Evolutionary conservation across 148 eudicot species (phyloP).

Genomic region (Amaranthus cruentus): DNA sequence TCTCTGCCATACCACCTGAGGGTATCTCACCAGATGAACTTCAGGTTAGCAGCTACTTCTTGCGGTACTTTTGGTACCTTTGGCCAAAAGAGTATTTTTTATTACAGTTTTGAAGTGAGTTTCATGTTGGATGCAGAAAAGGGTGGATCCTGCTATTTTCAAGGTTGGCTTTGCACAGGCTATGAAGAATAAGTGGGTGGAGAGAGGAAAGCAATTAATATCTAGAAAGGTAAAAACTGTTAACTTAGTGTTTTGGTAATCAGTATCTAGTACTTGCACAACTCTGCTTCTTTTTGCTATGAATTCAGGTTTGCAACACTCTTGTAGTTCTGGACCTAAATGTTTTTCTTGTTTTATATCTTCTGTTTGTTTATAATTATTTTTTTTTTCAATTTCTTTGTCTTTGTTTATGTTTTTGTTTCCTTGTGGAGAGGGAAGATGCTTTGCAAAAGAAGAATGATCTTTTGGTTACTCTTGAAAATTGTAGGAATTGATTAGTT

Average conservation of each 20-base stretch:
- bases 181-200: constrained; percentile 79
- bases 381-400: not conserved
- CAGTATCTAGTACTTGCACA: not conserved
- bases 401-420: not conserved
- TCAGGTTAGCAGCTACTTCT: constrained; percentile 42
- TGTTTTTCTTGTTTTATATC: not conserved
- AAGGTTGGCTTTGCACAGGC: constrained; percentile 66
- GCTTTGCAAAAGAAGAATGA: not conserved
- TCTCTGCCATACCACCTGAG: constrained; percentile 66
- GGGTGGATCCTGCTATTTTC: constrained; percentile 49
- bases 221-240: constrained; percentile 46
- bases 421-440: not conserved
- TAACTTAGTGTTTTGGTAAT: not conserved
- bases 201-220: constrained; percentile 55
- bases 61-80: not conserved
- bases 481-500: not conserved
- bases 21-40: constrained; percentile 65
- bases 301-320: not conserved
- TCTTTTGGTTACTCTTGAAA: not conserved
- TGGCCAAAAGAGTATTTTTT: not conserved
- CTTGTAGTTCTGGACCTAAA: not conserved
- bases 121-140: constrained; percentile 50
- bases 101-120: not conserved
- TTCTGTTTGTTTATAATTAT: not conserved
- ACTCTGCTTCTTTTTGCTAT: not conserved